A percentile compares a stretch with the other conserved stretches of the same genome.
These are phyloP conservation scores for Polygonum maritimum DNA, from an alignment of 148 eudicot species.

Conservation along the genomic window DNA sequence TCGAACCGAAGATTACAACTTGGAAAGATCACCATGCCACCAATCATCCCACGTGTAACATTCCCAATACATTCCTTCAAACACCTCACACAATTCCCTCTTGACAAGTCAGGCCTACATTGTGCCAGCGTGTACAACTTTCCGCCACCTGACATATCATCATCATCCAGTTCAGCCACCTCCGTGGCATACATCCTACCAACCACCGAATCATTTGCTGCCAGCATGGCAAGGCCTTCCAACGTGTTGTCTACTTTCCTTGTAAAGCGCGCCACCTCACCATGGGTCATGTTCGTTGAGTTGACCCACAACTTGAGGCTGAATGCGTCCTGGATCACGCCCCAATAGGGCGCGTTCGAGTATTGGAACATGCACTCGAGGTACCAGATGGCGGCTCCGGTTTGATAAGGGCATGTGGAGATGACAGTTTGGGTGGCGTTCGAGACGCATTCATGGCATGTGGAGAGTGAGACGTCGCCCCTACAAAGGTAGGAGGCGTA, in stretches of 20 bases:
- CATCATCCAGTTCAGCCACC: neutral
- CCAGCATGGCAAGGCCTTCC: neutral
- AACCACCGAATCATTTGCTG: neutral
- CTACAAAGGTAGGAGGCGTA: constrained; percentile 3
- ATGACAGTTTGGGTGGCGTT: neutral
- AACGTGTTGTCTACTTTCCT: neutral
- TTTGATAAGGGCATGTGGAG: neutral
- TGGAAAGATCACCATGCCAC: neutral
- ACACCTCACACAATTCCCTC: too few species aligned
- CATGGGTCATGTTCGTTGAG: neutral
- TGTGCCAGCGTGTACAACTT: neutral
- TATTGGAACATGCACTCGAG: constrained; percentile 7
- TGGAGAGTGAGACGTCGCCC: neutral
- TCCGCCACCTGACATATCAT: neutral
- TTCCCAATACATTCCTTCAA: neutral
- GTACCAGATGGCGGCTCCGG: constrained; percentile 1
- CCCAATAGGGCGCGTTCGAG: neutral
- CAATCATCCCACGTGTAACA: neutral
- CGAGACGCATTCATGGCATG: neutral
- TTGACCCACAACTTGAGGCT: neutral
- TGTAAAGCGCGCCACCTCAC: neutral
- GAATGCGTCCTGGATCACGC: neutral
- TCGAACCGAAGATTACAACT: constrained; percentile 1
- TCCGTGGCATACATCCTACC: constrained; percentile 4
- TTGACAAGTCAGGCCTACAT: too few species aligned